phyloP scores from a whole-genome alignment of 148 eudicot species.

The Arctostaphylos glauca region DNA sequence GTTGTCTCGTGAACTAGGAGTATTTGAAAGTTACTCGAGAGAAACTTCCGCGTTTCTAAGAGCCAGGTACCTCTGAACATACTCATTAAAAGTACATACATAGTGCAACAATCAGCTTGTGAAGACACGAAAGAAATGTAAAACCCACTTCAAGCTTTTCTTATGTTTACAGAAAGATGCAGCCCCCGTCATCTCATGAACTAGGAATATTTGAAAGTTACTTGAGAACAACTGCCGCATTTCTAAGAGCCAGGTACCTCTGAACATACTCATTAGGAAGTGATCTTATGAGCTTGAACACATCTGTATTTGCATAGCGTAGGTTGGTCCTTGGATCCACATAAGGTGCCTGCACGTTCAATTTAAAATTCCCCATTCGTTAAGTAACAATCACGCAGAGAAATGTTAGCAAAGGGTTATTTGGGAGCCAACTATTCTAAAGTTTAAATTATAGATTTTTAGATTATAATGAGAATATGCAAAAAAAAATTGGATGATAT shows the following conservation, averaged over 20 bases:
- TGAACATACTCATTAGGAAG: slow-evolving; percentile 91
- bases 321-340: slow-evolving; percentile 91
- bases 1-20: not conserved
- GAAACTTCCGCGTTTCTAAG: slow-evolving; percentile 91
- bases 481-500: too few species aligned
- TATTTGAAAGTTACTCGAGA: slow-evolving; percentile 37
- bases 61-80: slow-evolving; percentile 87
- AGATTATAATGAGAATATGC: too few species aligned
- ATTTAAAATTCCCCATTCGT: not conserved
- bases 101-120: not conserved
- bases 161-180: not conserved
- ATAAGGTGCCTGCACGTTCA: slow-evolving; percentile 71
- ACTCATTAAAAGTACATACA: slow-evolving; percentile 34
- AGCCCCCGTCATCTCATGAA: not conserved
- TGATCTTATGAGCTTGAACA: slow-evolving; percentile 74
- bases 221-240: slow-evolving; percentile 82
- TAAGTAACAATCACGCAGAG: not conserved
- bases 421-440: too few species aligned
- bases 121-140: not conserved
- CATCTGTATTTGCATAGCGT: slow-evolving; percentile 84
- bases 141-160: not conserved
- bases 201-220: slow-evolving; percentile 14
- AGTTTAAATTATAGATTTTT: too few species aligned
- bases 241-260: slow-evolving; percentile 84
- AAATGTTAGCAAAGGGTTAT: not conserved